A percentile compares a stretch with the other conserved stretches of the same genome.
These are phyloP conservation scores for Paramecium pentaurelia DNA, from an alignment of 73 alveolate genomes.

Conservation along the genomic window DNA sequence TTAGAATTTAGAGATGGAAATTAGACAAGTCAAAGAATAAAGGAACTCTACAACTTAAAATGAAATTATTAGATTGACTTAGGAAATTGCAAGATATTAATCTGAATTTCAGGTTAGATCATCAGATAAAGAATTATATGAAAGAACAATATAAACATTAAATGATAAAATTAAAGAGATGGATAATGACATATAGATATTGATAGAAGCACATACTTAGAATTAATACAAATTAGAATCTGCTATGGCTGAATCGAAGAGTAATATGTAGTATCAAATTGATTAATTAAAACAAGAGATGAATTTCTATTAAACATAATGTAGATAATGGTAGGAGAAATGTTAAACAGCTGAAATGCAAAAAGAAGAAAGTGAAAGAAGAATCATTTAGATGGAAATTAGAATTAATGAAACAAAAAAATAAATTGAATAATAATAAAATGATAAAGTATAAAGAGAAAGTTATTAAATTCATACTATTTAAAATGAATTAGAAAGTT, in stretches of 20 bases:
- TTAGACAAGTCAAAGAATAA: background rate
- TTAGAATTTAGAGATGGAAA: background rate
- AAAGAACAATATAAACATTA: background rate
- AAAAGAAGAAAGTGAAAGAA: constrained; percentile 38
- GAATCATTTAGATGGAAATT: constrained; percentile 21
- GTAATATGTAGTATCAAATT: background rate
- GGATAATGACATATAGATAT: constrained; percentile 26
- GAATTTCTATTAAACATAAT: background rate
- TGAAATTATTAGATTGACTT: background rate
- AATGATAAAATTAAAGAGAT: constrained; percentile 14
- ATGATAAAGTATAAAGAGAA: background rate
- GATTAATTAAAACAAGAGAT: constrained; percentile 1
- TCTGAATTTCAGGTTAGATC: background rate
- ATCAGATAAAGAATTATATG: background rate
- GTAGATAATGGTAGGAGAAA: constrained; percentile 18
- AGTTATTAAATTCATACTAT: background rate
- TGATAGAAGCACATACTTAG: background rate
- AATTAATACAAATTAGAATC: background rate
- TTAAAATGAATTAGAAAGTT: background rate
- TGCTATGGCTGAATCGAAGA: constrained; percentile 4
- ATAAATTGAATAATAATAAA: background rate
- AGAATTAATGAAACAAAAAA: constrained; percentile 21
- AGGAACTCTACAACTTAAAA: background rate
- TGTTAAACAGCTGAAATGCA: background rate
- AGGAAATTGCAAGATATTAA: constrained; percentile 1